Evolutionary conservation across 192 early-diverging fungal species (phyloP), one percentile per base, ranked within the genome.

Genomic region (Backusella sp.): DNA sequence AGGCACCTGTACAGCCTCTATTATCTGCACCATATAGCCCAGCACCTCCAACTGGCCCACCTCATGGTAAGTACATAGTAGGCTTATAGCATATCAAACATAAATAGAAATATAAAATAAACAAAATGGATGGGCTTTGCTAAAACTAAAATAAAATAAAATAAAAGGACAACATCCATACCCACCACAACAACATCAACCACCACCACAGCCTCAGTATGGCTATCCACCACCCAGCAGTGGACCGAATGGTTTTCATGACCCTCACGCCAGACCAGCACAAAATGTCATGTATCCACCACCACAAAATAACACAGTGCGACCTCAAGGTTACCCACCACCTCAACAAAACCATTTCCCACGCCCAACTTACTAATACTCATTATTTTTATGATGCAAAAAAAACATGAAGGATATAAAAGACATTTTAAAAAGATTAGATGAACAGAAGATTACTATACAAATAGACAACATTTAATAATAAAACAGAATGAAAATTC

Each of bases 11-110:
- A 15, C 70, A 71, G 30, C 70, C 42, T 49, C 28, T 71, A 17
- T 30, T 71, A 71, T 71, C 70, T 19, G 39, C 70, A 30, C 36
- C 70, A 32, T 71, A 49, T 32, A 71, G 42, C 19, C 70, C 70
- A 14, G 39, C 5, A 8, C 21, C 15, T 44, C 4, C 41, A 49
- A 23, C 70, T 3, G 44, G 39, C 3, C 6, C 42, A 34, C 66
- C 34, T 19, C 41, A 71, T 49, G 70, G 70, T 71, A 71, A 71
- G 35, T 69, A 71, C 8, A 49, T 42, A 12, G 32, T 32, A 32
- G 32, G 9, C 21, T 42, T 26, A 41, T 42, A 23, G 9, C 1
- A 3, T 42, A 8, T 8, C 37, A 26, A n/a, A 41, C 1, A 26
- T 23, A 42, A 41, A 44, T 46, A n/a, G 3, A 42, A 28, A 70